Evolutionary conservation across 306 rosid genomes (phyloP), one percentile per base, ranked within the genome.

Genomic region (Begonia masoniana): DNA sequence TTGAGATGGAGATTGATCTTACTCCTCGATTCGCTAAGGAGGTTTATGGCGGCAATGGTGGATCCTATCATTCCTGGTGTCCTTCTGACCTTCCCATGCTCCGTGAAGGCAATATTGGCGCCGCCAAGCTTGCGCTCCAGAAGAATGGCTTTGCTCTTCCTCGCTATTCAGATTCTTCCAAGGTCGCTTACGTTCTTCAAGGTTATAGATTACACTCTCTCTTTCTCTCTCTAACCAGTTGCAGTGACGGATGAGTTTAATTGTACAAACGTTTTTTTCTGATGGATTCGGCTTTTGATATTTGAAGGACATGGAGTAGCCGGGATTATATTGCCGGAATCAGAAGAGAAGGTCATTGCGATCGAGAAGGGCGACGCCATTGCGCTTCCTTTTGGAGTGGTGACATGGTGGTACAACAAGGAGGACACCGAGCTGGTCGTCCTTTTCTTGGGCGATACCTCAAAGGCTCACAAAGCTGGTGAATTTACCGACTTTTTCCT

Each of bases 361-460:
- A 75, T 84, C 16, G 81, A 84, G 62, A 76, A 78, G 74, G 94
- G 88, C 26, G 94, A 84, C 52, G 83, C 94, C 3, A 50, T 84
- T 65, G 94, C 94, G 35, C 81, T 84, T 9, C 89, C 94, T n/a
- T 84, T 81, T 48, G 89, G 94, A 42, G 82, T 78, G 61, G 88
- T 84, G 17, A 81, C 86, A 7, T 84, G 94, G 94, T 84, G 89
- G 86, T 68, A 49, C 57, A 84, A 84, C 69, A 78, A 76, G 66
- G 84, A 76, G 26, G 84, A 78, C 19, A 55, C 83, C 1, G 86
- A 84, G 68, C 46, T 84, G 51, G 94, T n/a, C n/a, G n/a, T n/a
- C n/a, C n/a, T n/a, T n/a, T n/a, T n/a, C n/a, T n/a, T n/a, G n/a
- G n/a, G n/a, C 2, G 89, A 81, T 47, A 84, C 94, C 12, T 69